Percentiles rank a stretch among this genome's conserved stretches.
These are phyloP conservation scores for Atkinsonella hypoxylon DNA, from an alignment of 2,329 filamentous ascomycete species.

Conservation along the genomic window DNA sequence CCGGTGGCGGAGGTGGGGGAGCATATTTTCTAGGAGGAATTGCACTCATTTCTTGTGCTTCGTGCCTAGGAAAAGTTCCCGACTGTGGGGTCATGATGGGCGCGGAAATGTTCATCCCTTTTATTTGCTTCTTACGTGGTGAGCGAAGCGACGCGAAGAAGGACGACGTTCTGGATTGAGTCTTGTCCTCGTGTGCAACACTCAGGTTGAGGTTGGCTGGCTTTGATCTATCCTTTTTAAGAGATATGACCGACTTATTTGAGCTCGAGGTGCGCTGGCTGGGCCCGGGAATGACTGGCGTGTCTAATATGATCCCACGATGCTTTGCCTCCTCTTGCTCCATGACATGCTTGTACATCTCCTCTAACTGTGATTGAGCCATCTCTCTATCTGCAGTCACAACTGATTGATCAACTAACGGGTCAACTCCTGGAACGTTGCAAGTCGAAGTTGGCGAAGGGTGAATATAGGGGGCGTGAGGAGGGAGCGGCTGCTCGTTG, in stretches of 20 bases:
- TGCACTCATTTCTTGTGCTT: constrained; percentile 43
- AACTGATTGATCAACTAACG: constrained; percentile 64
- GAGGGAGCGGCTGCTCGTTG: constrained; percentile 6
- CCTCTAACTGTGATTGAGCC: constrained; percentile 74
- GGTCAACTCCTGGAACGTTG: constrained; percentile 46
- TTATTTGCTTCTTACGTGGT: constrained; percentile 40
- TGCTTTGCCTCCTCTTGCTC: constrained; percentile 67
- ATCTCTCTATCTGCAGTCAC: constrained; percentile 62
- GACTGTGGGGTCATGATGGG: constrained; percentile 55
- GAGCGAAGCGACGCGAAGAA: constrained; percentile 51
- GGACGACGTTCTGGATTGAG: constrained; percentile 45
- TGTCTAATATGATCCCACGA: constrained; percentile 37
- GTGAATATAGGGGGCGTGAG: constrained; percentile 29
- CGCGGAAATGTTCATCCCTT: constrained; percentile 48
- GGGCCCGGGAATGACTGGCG: constrained; percentile 23
- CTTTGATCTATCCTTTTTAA: constrained; percentile 36
- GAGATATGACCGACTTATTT: constrained; percentile 13
- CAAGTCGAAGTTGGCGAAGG: constrained; percentile 35
- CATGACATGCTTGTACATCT: constrained; percentile 85
- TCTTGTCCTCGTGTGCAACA: constrained; percentile 32
- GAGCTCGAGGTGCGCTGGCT: constrained; percentile 14
- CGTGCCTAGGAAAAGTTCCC: constrained; percentile 42
- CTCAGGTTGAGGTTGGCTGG: constrained; percentile 38
- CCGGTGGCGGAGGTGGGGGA: constrained; percentile 43
- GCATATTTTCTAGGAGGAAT: constrained; percentile 48